Evolutionary conservation across 2,329 filamentous ascomycete species (phyloP).

Genomic region (Colletotrichum sp.): DNA sequence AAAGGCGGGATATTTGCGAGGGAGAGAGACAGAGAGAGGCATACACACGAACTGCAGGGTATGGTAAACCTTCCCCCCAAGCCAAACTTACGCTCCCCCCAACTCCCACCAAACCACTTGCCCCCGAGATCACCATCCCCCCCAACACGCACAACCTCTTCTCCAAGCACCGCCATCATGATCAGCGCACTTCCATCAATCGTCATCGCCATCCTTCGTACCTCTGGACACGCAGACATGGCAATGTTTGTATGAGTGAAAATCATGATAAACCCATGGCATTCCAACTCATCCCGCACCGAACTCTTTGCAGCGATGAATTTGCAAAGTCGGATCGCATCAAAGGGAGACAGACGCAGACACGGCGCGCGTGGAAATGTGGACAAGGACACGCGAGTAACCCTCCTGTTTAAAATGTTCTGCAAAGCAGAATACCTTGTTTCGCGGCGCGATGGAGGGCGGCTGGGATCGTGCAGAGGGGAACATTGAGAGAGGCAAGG

Average conservation of each 20-base stretch:
- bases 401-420: slow-evolving; percentile 20
- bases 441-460: slow-evolving; percentile 14
- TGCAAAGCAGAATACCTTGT: slow-evolving; percentile 21
- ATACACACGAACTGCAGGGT: slow-evolving; percentile 18
- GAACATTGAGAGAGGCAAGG: neutral
- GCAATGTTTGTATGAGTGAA: slow-evolving; percentile 19
- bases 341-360: slow-evolving; percentile 2
- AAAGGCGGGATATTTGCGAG: neutral
- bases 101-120: neutral
- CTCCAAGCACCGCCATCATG: neutral
- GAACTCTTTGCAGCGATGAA: slow-evolving; percentile 21
- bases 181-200: neutral
- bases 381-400: slow-evolving; percentile 22
- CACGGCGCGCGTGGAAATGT: slow-evolving; percentile 17
- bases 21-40: neutral
- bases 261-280: slow-evolving; percentile 18
- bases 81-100: slow-evolving; percentile 6
- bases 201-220: neutral
- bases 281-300: slow-evolving; percentile 17
- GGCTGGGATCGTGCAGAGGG: neutral
- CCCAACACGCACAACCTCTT: neutral
- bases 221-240: slow-evolving; percentile 9
- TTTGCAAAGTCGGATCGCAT: slow-evolving; percentile 20
- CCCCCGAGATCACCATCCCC: neutral
- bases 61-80: slow-evolving; percentile 19